Base-by-base conservation (phyloP, 179 eudicot genomes). In the Beta lomatogona region DNA sequence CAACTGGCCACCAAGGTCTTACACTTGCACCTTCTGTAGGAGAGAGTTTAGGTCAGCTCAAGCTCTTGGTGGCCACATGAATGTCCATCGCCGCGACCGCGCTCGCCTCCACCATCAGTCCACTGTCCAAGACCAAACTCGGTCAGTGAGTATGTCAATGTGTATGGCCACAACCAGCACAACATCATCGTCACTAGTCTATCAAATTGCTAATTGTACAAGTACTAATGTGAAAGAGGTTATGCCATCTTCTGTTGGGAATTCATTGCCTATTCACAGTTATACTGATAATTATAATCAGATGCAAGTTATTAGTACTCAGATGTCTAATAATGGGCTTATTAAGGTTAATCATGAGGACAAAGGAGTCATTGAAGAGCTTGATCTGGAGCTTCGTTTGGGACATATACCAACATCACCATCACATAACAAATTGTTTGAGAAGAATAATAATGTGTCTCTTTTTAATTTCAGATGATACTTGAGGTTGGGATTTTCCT, bases 21-120 rank as follows among this genome's bases (percentile, higher is more conserved):
- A 91, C 82, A 81, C 86, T 45, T 92, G 94, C 86, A 83, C 84
- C 44, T 91, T 91, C n/a, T 92, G 97, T 73, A 82, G 84, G 75
- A 88, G 91, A 72, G 97, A 91, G 63, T 92, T 92, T 76, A 86
- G 86, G 65, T 92, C 94, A 11, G 94, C 94, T 14, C 97, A 92
- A 86, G 93, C 96, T 79, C 91, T 92, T 67, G 96, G 96, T 14
- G 95, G 95, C 5, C 95, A 92, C 81, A 92, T 92, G 94, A 92
- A 92, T 81, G 91, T 92, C 12, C 97, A 92, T 81, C 91, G 94
- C 44, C 85, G 90, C 0, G 97, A 92, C 76, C 85, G 93, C 8
- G 97, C 92, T 2, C 79, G 77, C 18, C 90, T 90, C 50, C 91
- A 90, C 76, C 87, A 25, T 4, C 76, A 72, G 76, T n/a, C 75